These are phyloP conservation scores for Pythium folliculosum DNA, from an alignment of 352 stramenopile species.

Conservation along the genomic window DNA sequence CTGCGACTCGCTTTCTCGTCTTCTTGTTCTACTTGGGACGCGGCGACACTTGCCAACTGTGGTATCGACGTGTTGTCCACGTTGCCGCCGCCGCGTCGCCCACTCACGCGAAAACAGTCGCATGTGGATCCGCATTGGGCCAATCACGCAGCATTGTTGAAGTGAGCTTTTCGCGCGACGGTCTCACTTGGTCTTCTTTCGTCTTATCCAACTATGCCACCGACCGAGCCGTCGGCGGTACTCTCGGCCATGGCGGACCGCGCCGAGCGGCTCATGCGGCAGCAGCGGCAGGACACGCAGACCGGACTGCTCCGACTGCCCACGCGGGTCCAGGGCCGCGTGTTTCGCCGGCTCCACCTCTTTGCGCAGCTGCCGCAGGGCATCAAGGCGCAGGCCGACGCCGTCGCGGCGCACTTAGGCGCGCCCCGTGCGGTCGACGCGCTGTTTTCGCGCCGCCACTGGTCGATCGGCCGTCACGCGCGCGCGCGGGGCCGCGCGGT, in stretches of 20 bases:
- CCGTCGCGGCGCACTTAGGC: constrained; percentile 16
- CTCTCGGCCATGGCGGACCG: constrained; percentile 39
- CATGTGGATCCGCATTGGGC: too few species aligned
- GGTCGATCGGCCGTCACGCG: not conserved
- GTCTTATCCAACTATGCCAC: not conserved
- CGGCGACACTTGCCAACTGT: too few species aligned
- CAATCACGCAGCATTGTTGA: too few species aligned
- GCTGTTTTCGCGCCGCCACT: constrained; percentile 26
- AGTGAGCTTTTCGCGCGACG: not conserved
- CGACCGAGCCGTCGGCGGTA: constrained; percentile 14
- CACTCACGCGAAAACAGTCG: not conserved
- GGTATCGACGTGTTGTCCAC: too few species aligned
- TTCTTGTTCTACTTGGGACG: too few species aligned
- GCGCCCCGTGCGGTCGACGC: constrained; percentile 6
- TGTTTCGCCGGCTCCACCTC: constrained; percentile 34
- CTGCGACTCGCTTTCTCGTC: too few species aligned
- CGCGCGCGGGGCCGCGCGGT: not conserved
- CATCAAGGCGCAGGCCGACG: constrained; percentile 20
- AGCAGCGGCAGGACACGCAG: constrained; percentile 6
- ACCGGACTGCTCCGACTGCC: constrained; percentile 15
- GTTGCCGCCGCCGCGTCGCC: not conserved
- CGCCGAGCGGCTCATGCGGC: constrained; percentile 24
- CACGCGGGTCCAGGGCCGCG: constrained; percentile 30
- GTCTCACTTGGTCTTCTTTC: not conserved
- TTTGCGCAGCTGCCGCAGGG: constrained; percentile 24